Evolutionary conservation across 495 filamentous ascomycete species (phyloP), one percentile per base, ranked within the genome.

Genomic region (Penicillium paxilli): DNA sequence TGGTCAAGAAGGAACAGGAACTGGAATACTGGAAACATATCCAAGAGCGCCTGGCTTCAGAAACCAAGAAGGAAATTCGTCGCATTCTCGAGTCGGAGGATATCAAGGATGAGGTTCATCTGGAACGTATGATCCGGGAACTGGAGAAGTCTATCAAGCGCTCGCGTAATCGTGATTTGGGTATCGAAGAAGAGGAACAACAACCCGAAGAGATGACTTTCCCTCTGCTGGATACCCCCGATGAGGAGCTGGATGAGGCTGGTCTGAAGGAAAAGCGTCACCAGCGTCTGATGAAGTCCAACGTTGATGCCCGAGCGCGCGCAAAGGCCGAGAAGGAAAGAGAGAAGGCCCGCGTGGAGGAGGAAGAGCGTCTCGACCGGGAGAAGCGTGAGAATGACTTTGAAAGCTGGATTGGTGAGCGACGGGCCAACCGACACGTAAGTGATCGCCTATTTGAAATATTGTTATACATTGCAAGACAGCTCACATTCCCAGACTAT

Each of bases 251-350:
- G 1, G 92, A 96, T 62, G 95, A 98, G 67, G 91, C 92, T 16
- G 83, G 85, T 7, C 51, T 96, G 26, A 96, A 96, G 65, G 82
- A 90, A 62, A 98, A 98, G 65, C 83, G 91, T 21, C 90, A 93
- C 58, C 94, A 98, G 68, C 83, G 90, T 14, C 80, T 98, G 2
- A 83, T 96, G 74, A 98, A 97, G 68, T 90, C 89, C 23, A 96
- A 95, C 62, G 85, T 96, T 55, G 95, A 98, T 51, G 94, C 94
- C 3, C 81, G 94, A 26, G 87, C 86, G 21, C 88, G 94, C 11
- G 93, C 92, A 6, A 96, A 96, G 64, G 91, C 88, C 0, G 94
- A 98, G 71, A 98, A 98, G 69, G 93, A 95, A 58, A 86, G 84
- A 7, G 93, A 97, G 63, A 91, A 87, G 68, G 88, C 89, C 1